Evolutionary conservation across 2,329 filamentous ascomycete species (phyloP).

Genomic region (Venturia effusa): DNA sequence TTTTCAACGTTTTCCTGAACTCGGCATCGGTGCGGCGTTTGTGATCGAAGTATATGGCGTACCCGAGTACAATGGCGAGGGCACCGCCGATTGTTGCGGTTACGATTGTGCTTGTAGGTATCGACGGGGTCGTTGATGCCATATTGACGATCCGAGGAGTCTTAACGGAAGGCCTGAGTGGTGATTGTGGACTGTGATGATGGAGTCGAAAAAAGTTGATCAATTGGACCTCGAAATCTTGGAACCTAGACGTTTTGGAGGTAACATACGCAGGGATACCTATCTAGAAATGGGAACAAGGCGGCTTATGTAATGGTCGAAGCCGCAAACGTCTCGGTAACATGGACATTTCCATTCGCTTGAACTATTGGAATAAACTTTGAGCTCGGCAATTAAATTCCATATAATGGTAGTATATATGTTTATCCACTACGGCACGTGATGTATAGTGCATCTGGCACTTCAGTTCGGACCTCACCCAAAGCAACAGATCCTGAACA

Average conservation of each 20-base stretch:
- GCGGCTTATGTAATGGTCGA: neutral
- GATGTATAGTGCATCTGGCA: no score
- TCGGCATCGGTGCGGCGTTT: slow-evolving; percentile 51
- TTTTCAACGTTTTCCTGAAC: slow-evolving; percentile 54
- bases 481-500: neutral
- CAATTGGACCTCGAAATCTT: neutral
- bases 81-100: slow-evolving; percentile 47
- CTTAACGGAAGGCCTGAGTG: slow-evolving; percentile 29
- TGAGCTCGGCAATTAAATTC: no score
- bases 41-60: slow-evolving; percentile 58
- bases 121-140: slow-evolving; percentile 2
- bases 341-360: no score
- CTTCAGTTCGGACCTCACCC: neutral
- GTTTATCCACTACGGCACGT: no score
- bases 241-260: neutral
- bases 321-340: no score
- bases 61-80: slow-evolving; percentile 49
- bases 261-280: no score
- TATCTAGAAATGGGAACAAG: neutral
- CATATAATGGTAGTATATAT: no score
- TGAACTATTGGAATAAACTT: no score
- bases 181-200: slow-evolving; percentile 21
- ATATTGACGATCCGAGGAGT: neutral
- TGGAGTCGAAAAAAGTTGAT: neutral
- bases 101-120: slow-evolving; percentile 26